A percentile compares a stretch with the other conserved stretches of the same genome.
These are phyloP conservation scores for Aspergillus proliferans DNA, from an alignment of 2,329 filamentous ascomycete genomes.

Conservation along the genomic window DNA sequence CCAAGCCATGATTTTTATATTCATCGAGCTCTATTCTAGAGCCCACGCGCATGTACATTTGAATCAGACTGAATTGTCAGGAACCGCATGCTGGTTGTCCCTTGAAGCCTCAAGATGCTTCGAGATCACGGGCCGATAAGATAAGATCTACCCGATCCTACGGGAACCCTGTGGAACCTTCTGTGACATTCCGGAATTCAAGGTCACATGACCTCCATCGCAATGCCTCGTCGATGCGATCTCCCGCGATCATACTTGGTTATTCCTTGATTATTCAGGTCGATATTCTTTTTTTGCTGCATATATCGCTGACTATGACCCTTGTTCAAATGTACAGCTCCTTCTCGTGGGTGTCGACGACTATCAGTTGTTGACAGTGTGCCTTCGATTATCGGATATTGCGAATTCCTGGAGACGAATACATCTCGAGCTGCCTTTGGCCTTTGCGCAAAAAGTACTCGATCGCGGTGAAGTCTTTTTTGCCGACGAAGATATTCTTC, in stretches of 20 bases:
- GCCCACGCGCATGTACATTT: constrained; percentile 5
- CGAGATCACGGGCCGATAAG: constrained; percentile 13
- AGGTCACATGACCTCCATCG: constrained; percentile 7
- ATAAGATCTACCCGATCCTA: constrained; percentile 13
- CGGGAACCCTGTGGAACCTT: constrained; percentile 12
- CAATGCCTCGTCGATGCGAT: neutral
- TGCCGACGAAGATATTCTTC: constrained; percentile 62
- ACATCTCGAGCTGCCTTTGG: constrained; percentile 71
- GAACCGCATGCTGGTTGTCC: constrained; percentile 1
- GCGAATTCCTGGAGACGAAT: constrained; percentile 72
- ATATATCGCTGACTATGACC: no score
- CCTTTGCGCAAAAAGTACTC: constrained; percentile 82
- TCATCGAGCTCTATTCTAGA: constrained; percentile 9
- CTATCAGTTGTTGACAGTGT: no score
- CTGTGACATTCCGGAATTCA: constrained; percentile 1
- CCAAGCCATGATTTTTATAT: constrained; percentile 10
- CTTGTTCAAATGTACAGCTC: neutral
- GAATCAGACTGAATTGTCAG: constrained; percentile 1
- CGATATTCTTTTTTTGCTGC: no score
- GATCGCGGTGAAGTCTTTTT: constrained; percentile 78
- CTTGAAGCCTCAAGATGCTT: constrained; percentile 8
- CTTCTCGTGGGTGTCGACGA: neutral
- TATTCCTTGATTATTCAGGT: no score
- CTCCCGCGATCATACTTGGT: neutral
- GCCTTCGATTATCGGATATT: constrained; percentile 50